A percentile compares a stretch with the other conserved stretches of the same genome.
Conservation (phyloP, 139 green algal genomes). For the Yamagishiella unicocca region DNA sequence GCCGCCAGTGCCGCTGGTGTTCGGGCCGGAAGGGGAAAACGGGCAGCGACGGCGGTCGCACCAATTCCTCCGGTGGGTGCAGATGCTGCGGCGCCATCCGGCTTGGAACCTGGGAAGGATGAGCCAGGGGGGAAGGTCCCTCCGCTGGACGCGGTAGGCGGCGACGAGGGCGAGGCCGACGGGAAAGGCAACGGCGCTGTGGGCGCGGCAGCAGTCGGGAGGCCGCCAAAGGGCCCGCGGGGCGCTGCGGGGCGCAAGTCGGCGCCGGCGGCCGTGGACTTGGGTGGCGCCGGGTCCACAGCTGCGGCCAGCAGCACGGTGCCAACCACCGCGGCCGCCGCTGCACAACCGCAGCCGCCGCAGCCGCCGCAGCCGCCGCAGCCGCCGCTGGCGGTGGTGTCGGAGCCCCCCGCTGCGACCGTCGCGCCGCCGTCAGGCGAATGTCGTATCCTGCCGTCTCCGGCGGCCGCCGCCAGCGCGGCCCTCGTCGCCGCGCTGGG, state of each 20-base stretch:
- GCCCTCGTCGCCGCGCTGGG: background rate
- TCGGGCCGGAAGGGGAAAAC: too few relatives aligned
- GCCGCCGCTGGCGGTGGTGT: background rate
- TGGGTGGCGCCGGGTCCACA: background rate
- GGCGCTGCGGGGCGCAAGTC: background rate
- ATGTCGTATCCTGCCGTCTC: background rate
- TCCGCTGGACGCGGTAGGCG: background rate
- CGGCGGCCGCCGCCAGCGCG: background rate
- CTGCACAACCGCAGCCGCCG: background rate
- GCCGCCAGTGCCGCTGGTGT: too few relatives aligned
- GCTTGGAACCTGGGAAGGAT: background rate
- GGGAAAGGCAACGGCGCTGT: too few relatives aligned
- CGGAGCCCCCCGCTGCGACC: background rate
- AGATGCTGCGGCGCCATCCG: background rate
- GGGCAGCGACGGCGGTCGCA: too few relatives aligned
- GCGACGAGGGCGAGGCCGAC: too few relatives aligned
- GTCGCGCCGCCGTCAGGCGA: background rate
- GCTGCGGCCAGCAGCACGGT: background rate
- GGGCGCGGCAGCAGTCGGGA: too few relatives aligned
- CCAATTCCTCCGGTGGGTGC: too few relatives aligned
- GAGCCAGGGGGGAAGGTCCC: background rate
- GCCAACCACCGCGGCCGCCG: background rate
- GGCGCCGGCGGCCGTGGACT: background rate
- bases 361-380: too few relatives aligned
- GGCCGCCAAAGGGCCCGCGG: background rate